These are phyloP conservation scores for Coemansia sp. DNA, from an alignment of 192 early-diverging fungal species.

Conservation along the genomic window DNA sequence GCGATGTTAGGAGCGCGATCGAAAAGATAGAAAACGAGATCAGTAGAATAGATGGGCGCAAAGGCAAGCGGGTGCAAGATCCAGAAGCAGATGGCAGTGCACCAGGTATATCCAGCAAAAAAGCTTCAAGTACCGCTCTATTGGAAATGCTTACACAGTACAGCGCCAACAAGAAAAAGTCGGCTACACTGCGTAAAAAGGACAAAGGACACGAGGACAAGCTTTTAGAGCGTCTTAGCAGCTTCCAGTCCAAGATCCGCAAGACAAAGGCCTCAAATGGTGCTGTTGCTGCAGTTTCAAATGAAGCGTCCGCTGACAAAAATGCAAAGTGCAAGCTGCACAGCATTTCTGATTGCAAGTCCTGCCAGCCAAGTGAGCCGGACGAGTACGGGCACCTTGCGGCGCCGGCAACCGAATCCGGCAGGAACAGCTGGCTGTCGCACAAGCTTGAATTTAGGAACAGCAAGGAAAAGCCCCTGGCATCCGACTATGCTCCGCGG, in stretches of 20 bases:
- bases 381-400: slow-evolving; percentile 51
- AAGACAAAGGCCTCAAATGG: slow-evolving; percentile 52
- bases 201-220: slow-evolving; percentile 46
- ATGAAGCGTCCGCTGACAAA: slow-evolving; percentile 35
- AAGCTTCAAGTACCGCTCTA: background rate
- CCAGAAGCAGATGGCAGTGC: background rate
- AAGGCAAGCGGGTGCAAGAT: background rate
- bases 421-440: slow-evolving; percentile 70
- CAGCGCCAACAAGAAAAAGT: background rate
- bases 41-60: background rate
- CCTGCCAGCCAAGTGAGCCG: slow-evolving; percentile 51
- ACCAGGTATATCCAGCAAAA: background rate
- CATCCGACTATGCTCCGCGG: slow-evolving; percentile 54
- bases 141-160: slow-evolving; percentile 23
- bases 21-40: slow-evolving; percentile 5
- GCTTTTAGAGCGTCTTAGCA: slow-evolving; percentile 47
- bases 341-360: slow-evolving; percentile 66
- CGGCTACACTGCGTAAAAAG: slow-evolving; percentile 11
- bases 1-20: background rate
- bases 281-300: slow-evolving; percentile 9
- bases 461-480: slow-evolving; percentile 55
- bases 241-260: slow-evolving; percentile 54
- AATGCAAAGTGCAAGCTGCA: slow-evolving; percentile 65
- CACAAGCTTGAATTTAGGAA: slow-evolving; percentile 80
- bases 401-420: slow-evolving; percentile 41